A percentile compares a stretch with the other conserved stretches of the same genome.
phyloP scores from a whole-genome alignment of 1,284 basidiomycete species.

The Moesziomyces antarcticus region DNA sequence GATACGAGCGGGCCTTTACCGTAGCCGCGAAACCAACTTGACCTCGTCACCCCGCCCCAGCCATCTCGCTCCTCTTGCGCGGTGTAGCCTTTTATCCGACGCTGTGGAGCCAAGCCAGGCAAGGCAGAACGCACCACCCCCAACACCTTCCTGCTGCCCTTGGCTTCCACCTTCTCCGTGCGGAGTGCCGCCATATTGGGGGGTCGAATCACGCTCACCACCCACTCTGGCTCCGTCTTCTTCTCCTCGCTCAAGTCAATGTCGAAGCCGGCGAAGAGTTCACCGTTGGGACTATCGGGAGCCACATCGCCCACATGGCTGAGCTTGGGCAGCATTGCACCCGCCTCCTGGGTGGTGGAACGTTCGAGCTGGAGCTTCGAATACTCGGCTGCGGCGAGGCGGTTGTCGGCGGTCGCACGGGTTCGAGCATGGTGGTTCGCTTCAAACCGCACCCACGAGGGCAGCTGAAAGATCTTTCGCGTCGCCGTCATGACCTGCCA shows the following conservation, averaged over 20 bases:
- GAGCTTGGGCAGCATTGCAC: constrained; percentile 9
- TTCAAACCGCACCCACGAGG: constrained; percentile 28
- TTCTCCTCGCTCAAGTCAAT: neutral
- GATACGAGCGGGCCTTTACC: constrained; percentile 29
- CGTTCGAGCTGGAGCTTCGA: neutral
- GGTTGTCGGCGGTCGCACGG: constrained; percentile 6
- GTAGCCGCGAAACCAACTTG: constrained; percentile 31
- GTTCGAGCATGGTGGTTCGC: constrained; percentile 22
- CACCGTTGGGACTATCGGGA: constrained; percentile 37
- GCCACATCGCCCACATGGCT: constrained; percentile 16
- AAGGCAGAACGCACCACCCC: constrained; percentile 12
- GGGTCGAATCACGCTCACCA: constrained; percentile 13
- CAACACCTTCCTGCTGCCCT: neutral
- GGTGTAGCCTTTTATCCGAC: constrained; percentile 19
- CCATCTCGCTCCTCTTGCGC: constrained; percentile 24
- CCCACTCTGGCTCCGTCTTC: neutral
- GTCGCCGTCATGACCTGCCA: constrained; percentile 18
- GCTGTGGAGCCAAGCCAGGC: constrained; percentile 5
- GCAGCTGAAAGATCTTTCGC: constrained; percentile 22
- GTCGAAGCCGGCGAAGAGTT: constrained; percentile 32
- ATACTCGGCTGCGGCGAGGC: constrained; percentile 9
- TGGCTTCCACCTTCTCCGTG: neutral
- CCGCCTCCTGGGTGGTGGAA: neutral
- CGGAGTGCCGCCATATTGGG: constrained; percentile 23
- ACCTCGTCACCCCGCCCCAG: constrained; percentile 35